A percentile compares a stretch with the other conserved stretches of the same genome.
Evolutionary conservation across 2,329 filamentous ascomycete genomes (phyloP).

Genomic region (Colletotrichum orbiculare): DNA sequence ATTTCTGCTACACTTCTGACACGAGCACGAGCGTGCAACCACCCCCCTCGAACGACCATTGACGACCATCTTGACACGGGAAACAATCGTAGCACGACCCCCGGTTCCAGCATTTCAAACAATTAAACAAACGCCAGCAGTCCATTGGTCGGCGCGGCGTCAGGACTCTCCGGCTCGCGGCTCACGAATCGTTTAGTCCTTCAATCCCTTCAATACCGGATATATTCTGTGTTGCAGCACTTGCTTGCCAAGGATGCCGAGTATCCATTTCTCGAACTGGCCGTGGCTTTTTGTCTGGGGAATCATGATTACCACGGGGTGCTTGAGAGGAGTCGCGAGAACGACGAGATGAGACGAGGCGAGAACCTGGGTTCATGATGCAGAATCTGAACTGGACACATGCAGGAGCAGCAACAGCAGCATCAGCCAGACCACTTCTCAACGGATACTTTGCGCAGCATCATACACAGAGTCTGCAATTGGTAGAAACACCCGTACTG

Average conservation of each 20-base stretch:
- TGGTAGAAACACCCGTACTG: slow-evolving; percentile 6
- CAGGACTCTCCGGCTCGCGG: background rate
- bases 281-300: background rate
- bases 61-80: slow-evolving; percentile 26
- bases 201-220: slow-evolving; percentile 5
- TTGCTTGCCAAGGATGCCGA: slow-evolving; percentile 2
- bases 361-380: background rate
- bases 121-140: slow-evolving; percentile 18
- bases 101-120: slow-evolving; percentile 16
- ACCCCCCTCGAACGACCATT: slow-evolving; percentile 21
- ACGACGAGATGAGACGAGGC: slow-evolving; percentile 1
- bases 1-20: slow-evolving; percentile 37
- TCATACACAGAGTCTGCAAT: background rate
- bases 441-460: background rate
- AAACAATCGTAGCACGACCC: slow-evolving; percentile 26
- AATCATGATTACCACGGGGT: background rate
- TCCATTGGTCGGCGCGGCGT: slow-evolving; percentile 11
- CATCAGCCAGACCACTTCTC: background rate
- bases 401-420: background rate
- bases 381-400: background rate
- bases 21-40: slow-evolving; percentile 20
- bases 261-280: background rate
- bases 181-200: slow-evolving; percentile 24
- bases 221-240: background rate
- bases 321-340: background rate